Conservation (phyloP, 495 filamentous ascomycete genomes). For the Pseudomonodictys pantanalensis region DNA sequence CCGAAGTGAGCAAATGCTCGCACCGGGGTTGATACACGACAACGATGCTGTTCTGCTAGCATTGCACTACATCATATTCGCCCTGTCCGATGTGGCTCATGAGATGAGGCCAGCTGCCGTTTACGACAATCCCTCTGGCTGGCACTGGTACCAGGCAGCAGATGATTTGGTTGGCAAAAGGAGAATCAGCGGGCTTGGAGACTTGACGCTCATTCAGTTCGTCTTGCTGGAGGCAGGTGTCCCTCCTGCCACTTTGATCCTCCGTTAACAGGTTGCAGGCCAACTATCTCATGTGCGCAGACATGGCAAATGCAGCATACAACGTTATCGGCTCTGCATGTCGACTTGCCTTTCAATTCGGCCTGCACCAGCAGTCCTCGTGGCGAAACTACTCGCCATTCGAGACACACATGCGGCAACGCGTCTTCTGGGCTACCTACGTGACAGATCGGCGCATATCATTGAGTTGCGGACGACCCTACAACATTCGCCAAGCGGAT, state of each 20-base stretch:
- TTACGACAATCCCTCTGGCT: slow-evolving; percentile 11
- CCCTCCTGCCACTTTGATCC: neutral
- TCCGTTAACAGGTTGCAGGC: slow-evolving; percentile 2
- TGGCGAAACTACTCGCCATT: slow-evolving; percentile 12
- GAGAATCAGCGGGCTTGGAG: slow-evolving; percentile 14
- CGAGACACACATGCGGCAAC: slow-evolving; percentile 21
- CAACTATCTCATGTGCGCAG: slow-evolving; percentile 16
- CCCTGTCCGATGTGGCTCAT: slow-evolving; percentile 9
- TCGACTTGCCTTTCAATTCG: slow-evolving; percentile 24
- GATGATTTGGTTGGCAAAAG: slow-evolving; percentile 20
- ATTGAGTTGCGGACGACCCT: slow-evolving; percentile 29
- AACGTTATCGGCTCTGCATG: slow-evolving; percentile 25
- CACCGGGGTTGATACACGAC: neutral
- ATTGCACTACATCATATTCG: slow-evolving; percentile 27
- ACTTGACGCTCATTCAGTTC: slow-evolving; percentile 25
- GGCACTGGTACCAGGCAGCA: slow-evolving; percentile 27
- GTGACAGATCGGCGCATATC: slow-evolving; percentile 22
- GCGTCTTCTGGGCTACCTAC: slow-evolving; percentile 28
- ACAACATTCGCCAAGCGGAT: slow-evolving; percentile 18
- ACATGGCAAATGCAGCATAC: slow-evolving; percentile 28
- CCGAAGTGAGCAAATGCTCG: slow-evolving; percentile 18
- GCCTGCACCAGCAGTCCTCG: slow-evolving; percentile 23
- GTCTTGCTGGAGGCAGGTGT: slow-evolving; percentile 19
- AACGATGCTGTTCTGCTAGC: slow-evolving; percentile 16
- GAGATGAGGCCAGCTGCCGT: neutral